phyloP scores from a whole-genome alignment of 257 asterid species.

The Primulina tabacum region DNA sequence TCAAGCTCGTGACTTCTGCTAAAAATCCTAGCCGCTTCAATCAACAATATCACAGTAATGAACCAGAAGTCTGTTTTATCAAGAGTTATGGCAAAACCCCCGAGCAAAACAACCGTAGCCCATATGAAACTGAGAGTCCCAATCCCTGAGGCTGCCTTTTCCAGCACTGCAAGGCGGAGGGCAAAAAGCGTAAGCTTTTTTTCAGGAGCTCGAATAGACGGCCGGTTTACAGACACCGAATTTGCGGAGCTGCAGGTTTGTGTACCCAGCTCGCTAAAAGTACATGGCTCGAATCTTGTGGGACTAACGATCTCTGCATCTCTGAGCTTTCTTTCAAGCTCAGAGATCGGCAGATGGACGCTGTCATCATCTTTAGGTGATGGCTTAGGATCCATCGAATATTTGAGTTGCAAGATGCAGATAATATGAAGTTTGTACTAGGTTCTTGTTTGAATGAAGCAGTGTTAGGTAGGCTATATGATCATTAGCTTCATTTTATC shows the following conservation, averaged over 20 bases:
- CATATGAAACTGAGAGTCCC: conserved; percentile 92
- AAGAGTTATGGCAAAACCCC: conserved; percentile 84
- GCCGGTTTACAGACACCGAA: conserved; percentile 24
- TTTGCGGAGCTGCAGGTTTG: conserved; percentile 35
- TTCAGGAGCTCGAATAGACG: conserved; percentile 63
- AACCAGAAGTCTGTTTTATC: conserved; percentile 86
- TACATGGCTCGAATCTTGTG: conserved; percentile 45
- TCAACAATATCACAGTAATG: conserved; percentile 69
- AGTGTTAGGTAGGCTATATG: background rate
- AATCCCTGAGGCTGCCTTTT: conserved; percentile 75
- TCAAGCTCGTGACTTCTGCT: conserved; percentile 94
- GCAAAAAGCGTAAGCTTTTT: conserved; percentile 85
- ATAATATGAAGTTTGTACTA: background rate
- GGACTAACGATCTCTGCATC: conserved; percentile 35
- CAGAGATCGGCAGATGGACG: conserved; percentile 54
- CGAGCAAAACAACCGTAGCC: conserved; percentile 97
- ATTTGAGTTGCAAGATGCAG: no score
- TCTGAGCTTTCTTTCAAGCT: conserved; percentile 29
- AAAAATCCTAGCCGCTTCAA: conserved; percentile 74
- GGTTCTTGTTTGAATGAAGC: background rate
- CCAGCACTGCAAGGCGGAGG: conserved; percentile 82
- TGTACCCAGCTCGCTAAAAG: conserved; percentile 31
- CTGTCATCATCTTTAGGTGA: conserved; percentile 47
- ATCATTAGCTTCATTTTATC: background rate
- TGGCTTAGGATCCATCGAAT: conserved; percentile 39